Conservation (phyloP, 2,329 filamentous ascomycete species). For the Ceratocystis ficicola region DNA sequence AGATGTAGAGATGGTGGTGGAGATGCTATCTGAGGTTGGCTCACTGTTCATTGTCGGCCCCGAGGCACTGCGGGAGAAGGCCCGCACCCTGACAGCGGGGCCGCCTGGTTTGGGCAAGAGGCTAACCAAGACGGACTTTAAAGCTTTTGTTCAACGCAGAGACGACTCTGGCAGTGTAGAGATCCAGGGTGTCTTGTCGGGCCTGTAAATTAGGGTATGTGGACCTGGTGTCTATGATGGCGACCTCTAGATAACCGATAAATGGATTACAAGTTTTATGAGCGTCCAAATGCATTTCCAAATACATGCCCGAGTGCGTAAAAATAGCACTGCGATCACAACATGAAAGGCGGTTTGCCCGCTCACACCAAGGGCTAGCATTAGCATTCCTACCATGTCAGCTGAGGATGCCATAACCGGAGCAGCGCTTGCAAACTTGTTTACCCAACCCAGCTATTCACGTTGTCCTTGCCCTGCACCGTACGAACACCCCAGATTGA, state of each 20-base stretch:
- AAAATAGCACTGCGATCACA: not conserved
- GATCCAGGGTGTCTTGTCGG: constrained; percentile 69
- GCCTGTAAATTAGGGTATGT: constrained; percentile 33
- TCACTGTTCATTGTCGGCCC: constrained; percentile 89
- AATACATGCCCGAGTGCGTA: too few relatives aligned
- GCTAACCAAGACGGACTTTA: constrained; percentile 57
- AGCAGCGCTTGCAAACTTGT: not conserved
- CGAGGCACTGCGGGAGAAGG: constrained; percentile 61
- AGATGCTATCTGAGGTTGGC: constrained; percentile 83
- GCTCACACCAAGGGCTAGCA: not conserved
- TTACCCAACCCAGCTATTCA: not conserved
- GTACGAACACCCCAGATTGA: not conserved
- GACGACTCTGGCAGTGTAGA: constrained; percentile 73
- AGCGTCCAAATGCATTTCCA: too few relatives aligned
- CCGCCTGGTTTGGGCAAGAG: constrained; percentile 38
- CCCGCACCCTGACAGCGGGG: constrained; percentile 43
- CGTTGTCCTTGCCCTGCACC: not conserved
- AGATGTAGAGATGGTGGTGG: constrained; percentile 57
- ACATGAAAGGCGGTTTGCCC: not conserved
- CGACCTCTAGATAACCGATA: not conserved
- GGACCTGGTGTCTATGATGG: not conserved
- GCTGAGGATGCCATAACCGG: not conserved
- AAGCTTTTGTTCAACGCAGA: constrained; percentile 70
- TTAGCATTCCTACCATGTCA: constrained; percentile 8
- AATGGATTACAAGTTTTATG: not conserved